Evolutionary conservation across 108 stramenopile genomes (phyloP).

Genomic region (Tribonema minus): DNA sequence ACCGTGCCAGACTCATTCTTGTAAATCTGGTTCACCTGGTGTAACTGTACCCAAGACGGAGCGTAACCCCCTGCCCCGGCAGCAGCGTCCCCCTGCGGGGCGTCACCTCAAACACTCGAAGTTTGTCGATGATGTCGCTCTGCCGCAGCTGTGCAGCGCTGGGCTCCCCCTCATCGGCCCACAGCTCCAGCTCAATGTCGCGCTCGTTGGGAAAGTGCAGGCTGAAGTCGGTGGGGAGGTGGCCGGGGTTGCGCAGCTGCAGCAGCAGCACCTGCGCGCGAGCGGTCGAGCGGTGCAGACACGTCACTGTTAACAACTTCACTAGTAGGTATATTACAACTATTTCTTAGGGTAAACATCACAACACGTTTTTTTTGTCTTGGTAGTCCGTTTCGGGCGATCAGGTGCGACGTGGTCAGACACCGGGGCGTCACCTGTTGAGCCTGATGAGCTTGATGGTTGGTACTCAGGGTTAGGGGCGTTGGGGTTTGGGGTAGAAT

Average conservation of each 20-base stretch:
- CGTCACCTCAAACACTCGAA: slow-evolving; percentile 20
- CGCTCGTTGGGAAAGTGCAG: slow-evolving; percentile 49
- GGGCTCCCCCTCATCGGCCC: slow-evolving; percentile 49
- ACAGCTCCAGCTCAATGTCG: slow-evolving; percentile 39
- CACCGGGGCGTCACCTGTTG: too few species aligned
- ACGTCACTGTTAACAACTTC: too few species aligned
- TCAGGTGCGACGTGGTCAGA: too few species aligned
- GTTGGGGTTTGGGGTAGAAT: too few species aligned
- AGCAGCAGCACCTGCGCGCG: slow-evolving; percentile 15
- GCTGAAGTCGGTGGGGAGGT: slow-evolving; percentile 4
- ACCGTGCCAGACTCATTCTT: too few species aligned
- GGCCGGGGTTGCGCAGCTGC: slow-evolving; percentile 24
- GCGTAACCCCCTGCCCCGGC: neutral
- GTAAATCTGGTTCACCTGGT: neutral
- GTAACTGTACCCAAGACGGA: neutral
- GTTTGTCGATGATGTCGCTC: slow-evolving; percentile 38
- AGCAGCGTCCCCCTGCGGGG: neutral
- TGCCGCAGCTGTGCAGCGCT: slow-evolving; percentile 7
- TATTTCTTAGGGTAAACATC: too few species aligned
- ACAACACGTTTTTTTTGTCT: too few species aligned
- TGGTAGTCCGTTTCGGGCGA: too few species aligned
- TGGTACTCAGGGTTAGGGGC: too few species aligned
- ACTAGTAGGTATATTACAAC: too few species aligned
- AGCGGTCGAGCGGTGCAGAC: too few species aligned
- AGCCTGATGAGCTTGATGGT: too few species aligned